Conservation (phyloP, 257 asterid genomes). For the Rhazya stricta region DNA sequence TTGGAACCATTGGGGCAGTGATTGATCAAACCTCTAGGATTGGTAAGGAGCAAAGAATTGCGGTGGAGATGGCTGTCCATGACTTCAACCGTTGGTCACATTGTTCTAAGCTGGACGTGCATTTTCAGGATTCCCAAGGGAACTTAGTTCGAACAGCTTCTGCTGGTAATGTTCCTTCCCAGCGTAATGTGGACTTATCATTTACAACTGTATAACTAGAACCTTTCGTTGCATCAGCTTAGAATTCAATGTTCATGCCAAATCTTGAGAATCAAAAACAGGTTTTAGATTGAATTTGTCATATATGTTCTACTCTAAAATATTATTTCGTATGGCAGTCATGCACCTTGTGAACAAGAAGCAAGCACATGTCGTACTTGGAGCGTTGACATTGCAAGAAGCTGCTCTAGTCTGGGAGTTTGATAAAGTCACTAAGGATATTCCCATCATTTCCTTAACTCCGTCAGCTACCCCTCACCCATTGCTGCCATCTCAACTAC, state of each 20-base stretch:
- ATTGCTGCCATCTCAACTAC: slow-evolving; percentile 7
- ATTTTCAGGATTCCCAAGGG: slow-evolving; percentile 26
- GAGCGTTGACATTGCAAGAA: slow-evolving; percentile 43
- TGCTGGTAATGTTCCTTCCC: slow-evolving; percentile 27
- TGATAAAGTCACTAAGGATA: slow-evolving; percentile 9
- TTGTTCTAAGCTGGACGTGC: slow-evolving; percentile 31
- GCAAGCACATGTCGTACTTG: slow-evolving; percentile 40
- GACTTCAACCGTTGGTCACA: slow-evolving; percentile 24
- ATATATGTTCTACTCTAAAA: too few relatives aligned
- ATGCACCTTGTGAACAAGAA: slow-evolving; percentile 29
- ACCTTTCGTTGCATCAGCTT: too few relatives aligned
- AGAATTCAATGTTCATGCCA: too few relatives aligned
- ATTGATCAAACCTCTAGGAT: slow-evolving; percentile 34
- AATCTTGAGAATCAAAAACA: too few relatives aligned
- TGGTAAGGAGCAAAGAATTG: slow-evolving; percentile 56
- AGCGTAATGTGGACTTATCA: too few relatives aligned
- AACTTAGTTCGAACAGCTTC: slow-evolving; percentile 37
- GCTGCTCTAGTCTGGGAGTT: slow-evolving; percentile 35
- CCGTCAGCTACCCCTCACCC: slow-evolving; percentile 26
- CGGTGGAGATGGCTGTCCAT: slow-evolving; percentile 42
- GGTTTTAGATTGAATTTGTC: neutral
- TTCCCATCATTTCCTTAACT: slow-evolving; percentile 38
- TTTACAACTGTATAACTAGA: too few relatives aligned
- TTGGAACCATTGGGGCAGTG: slow-evolving; percentile 32
- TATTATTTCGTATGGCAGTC: slow-evolving; percentile 26